Evolutionary conservation across 169 alveolate genomes (phyloP), one percentile per base, ranked within the genome.

Genomic region (Eimeria maxima): DNA sequence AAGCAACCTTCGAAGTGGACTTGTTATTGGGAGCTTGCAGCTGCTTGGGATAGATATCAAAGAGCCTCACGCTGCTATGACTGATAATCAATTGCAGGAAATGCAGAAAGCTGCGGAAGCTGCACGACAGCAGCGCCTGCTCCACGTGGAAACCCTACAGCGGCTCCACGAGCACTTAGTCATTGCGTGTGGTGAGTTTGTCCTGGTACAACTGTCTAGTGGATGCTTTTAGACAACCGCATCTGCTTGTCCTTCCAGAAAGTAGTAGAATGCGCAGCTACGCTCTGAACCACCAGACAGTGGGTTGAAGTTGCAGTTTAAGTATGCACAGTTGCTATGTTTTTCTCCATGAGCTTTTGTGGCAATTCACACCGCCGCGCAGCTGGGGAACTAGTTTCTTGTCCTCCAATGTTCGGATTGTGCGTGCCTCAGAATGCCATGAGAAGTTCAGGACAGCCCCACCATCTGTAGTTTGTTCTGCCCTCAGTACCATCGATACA

Each of bases 11-110:
- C 65, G 22, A n/a, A 44, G 14, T 18, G 47, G 55, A 3, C 24
- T 45, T 13, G 33, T 24, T 50, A 44, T 50, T 45, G 44, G 89
- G 14, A 78, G 65, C 55, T 50, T n/a, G 67, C 38, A 78, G 38
- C 63, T 78, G 44, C 7, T 78, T 22, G 89, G 33, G 67, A 22
- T 20, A 53, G 89, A 78, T 4, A 11, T n/a, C 8, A 45, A n/a
- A 45, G 89, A 45, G 44, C 60, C 67, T 45, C 89, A 78, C 67
- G 89, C 89, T 22, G 89, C 89, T 55, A 53, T 84, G 92, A 84
- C 92, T 16, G 92, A 84, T 14, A 22, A 20, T 27, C 92, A 84
- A 57, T 22, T 29, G 22, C 53, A 84, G 63, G 76, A 57, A 69
- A 11, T 33, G 18, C 11, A 84, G 74, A 65, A 55, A 57, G 92